Base-by-base conservation (phyloP, 768 basidiomycete species). In the Tulasnella sp. region DNA sequence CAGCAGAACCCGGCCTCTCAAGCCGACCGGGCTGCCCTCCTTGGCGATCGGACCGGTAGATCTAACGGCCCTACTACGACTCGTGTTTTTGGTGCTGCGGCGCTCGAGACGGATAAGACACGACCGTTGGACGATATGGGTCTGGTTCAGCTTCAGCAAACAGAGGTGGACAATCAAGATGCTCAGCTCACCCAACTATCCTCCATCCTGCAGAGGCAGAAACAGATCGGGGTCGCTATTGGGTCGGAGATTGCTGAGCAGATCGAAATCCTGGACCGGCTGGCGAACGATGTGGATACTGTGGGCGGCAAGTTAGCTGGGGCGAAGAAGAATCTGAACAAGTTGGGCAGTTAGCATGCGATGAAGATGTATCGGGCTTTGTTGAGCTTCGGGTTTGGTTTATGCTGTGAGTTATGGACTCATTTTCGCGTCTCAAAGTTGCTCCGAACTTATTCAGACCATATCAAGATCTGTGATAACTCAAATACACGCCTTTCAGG, bases 51-150 rank as follows among this genome's bases (percentile, higher is more conserved):
- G 23, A 19, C 79, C 77, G 64, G 65, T 9, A 61, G 67, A 9
- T 65, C 70, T 0, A 44, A 47, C 17, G 41, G 41, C 10, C 21
- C 61, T 11, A 77, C 77, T 4, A 75, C 82, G 34, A 79, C 84
- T 15, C 78, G 94, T 55, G 85, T 94, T 2, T 95, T 98, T 70
- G 94, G 94, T 10, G 60, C 68, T 10, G 56, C 63, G 47, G 83
- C 85, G 1, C 76, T 80, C 69, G 95, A 97, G 69, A 94, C 93
- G 21, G 82, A 86, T 49, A 74, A 79, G 65, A 97, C 95, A 1
- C 79, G 95, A 17, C 91, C 91, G 2, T 71, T 97, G 70, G 94
- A 97, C 67, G 81, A 92, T 64, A 76, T 78, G 15, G 93, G 92
- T 1, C 66, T 98, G 26, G 68, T 93, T 10, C 79, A 83, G 64